Conservation (phyloP, 176 grass and related monocot genomes). For the Aegilops bicornis region DNA sequence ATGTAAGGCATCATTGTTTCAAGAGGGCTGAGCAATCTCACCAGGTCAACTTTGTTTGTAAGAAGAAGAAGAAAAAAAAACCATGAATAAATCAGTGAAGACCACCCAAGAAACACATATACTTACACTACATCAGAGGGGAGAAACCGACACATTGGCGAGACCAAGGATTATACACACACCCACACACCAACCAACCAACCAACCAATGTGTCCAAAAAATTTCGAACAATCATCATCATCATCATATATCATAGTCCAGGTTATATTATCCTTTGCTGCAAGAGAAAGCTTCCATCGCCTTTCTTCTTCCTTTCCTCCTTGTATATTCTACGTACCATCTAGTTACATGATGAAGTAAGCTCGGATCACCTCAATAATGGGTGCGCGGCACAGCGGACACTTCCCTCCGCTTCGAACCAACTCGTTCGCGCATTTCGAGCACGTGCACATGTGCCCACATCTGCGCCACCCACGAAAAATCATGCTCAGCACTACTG, state of each 20-base stretch:
- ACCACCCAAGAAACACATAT: background rate
- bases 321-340: slow-evolving; percentile 22
- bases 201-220: background rate
- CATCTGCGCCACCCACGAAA: slow-evolving; percentile 52
- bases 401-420: slow-evolving; percentile 80
- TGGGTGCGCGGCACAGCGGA: slow-evolving; percentile 89
- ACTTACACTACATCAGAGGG: background rate
- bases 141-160: background rate
- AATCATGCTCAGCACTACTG: background rate
- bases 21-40: background rate
- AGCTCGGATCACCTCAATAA: slow-evolving; percentile 76
- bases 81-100: background rate
- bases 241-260: slow-evolving; percentile 1
- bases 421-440: slow-evolving; percentile 87
- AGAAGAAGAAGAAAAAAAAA: background rate
- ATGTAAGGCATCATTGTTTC: background rate
- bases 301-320: background rate
- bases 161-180: background rate
- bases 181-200: background rate
- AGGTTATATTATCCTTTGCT: slow-evolving; percentile 2
- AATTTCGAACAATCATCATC: background rate
- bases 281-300: no score
- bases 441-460: slow-evolving; percentile 99
- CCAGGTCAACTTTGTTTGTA: background rate
- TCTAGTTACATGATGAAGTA: slow-evolving; percentile 59